Percentiles rank a stretch among this genome's conserved stretches.
These are phyloP conservation scores for Stagonosporopsis chrysanthemi DNA, from an alignment of 2,329 filamentous ascomycete genomes.

Conservation along the genomic window DNA sequence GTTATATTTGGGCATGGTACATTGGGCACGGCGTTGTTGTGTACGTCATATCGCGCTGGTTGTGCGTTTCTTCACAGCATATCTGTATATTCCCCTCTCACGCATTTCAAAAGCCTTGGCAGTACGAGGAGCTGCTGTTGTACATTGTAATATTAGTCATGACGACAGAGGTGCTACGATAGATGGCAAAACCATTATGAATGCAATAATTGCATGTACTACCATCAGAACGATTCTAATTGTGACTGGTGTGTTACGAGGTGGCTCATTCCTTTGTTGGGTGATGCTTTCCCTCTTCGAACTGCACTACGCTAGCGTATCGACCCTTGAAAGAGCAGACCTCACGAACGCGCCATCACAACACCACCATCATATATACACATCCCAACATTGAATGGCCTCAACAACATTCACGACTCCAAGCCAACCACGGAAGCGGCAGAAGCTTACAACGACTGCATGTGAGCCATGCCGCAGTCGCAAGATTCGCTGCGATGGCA, in stretches of 20 bases:
- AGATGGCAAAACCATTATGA: slow-evolving; percentile 14
- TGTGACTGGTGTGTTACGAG: not conserved
- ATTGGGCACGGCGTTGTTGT: slow-evolving; percentile 23
- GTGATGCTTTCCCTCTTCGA: slow-evolving; percentile 1
- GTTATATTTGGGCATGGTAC: slow-evolving; percentile 16
- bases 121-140: slow-evolving; percentile 8
- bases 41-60: slow-evolving; percentile 8
- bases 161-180: slow-evolving; percentile 10
- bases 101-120: slow-evolving; percentile 18
- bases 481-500: slow-evolving; percentile 18
- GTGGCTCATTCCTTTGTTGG: slow-evolving; percentile 3
- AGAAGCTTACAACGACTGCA: slow-evolving; percentile 15
- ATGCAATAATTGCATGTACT: slow-evolving; percentile 8
- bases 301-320: slow-evolving; percentile 7
- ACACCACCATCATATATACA: not conserved
- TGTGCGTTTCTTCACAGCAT: slow-evolving; percentile 1
- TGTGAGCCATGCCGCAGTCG: slow-evolving; percentile 19
- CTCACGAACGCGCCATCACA: slow-evolving; percentile 3
- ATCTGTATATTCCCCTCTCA: slow-evolving; percentile 24
- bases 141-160: slow-evolving; percentile 23
- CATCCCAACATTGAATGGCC: not conserved
- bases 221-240: not conserved
- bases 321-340: not conserved
- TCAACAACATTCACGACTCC: not conserved
- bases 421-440: slow-evolving; percentile 5